Evolutionary conservation across 306 rosid genomes (phyloP).

Genomic region (Mimosa pudica): DNA sequence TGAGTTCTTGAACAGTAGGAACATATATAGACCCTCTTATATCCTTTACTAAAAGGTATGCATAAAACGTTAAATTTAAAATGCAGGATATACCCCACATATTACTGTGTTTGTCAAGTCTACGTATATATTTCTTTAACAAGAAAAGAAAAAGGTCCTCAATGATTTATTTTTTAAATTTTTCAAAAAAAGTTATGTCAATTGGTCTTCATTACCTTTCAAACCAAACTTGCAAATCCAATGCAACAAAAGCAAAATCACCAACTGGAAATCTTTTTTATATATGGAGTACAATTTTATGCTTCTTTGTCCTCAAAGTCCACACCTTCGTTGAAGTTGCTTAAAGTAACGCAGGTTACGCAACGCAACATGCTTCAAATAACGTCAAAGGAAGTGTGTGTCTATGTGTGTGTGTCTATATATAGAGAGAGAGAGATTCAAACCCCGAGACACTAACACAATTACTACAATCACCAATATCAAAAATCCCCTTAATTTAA

Average conservation of each 20-base stretch:
- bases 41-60: not conserved
- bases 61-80: constrained; percentile 28
- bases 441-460: not conserved
- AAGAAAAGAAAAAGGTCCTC: constrained; percentile 45
- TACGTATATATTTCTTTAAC: constrained; percentile 37
- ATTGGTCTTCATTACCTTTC: not conserved
- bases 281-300: too few relatives aligned
- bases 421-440: too few relatives aligned
- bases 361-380: not conserved
- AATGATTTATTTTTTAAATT: constrained; percentile 35
- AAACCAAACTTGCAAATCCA: not conserved
- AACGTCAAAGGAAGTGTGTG: not conserved
- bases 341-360: not conserved
- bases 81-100: constrained; percentile 43
- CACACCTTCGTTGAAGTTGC: not conserved
- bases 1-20: constrained; percentile 27
- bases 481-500: constrained; percentile 33
- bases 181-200: not conserved
- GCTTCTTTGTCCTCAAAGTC: not conserved
- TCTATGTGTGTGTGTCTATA: too few relatives aligned
- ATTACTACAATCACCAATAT: not conserved
- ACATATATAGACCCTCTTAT: constrained; percentile 5
- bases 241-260: not conserved
- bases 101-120: constrained; percentile 34
- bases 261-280: not conserved